These are phyloP conservation scores for Plasmodium billcollinsi DNA, from an alignment of 169 alveolate genomes.

Conservation along the genomic window DNA sequence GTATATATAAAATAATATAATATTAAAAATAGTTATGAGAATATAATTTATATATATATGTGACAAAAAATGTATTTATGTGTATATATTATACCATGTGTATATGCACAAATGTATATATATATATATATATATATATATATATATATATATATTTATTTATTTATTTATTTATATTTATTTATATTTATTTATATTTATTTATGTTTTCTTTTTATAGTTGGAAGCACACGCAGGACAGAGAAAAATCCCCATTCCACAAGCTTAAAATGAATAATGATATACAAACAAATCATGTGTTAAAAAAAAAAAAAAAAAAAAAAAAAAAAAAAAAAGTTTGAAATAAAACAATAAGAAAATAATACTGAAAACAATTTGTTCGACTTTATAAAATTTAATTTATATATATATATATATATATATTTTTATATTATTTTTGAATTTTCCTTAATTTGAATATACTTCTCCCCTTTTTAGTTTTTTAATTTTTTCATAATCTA, in stretches of 20 bases:
- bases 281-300: neutral
- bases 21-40: neutral
- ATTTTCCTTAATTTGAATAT: conserved; percentile 31
- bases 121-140: neutral
- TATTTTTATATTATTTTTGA: neutral
- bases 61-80: no score
- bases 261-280: neutral
- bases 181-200: neutral
- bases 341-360: conserved; percentile 5
- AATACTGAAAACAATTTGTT: neutral
- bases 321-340: neutral
- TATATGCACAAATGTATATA: neutral
- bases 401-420: no score
- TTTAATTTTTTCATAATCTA: conserved; percentile 70
- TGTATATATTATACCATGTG: neutral
- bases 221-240: conserved; percentile 45
- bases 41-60: neutral
- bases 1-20: conserved; percentile 15
- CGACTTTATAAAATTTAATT: neutral
- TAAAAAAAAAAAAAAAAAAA: conserved; percentile 35
- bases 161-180: neutral
- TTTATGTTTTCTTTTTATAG: conserved; percentile 23
- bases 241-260: conserved; percentile 64
- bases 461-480: conserved; percentile 73
- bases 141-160: neutral